phyloP scores from a whole-genome alignment of 345 rosid genomes.

The Melastoma malabathricum region DNA sequence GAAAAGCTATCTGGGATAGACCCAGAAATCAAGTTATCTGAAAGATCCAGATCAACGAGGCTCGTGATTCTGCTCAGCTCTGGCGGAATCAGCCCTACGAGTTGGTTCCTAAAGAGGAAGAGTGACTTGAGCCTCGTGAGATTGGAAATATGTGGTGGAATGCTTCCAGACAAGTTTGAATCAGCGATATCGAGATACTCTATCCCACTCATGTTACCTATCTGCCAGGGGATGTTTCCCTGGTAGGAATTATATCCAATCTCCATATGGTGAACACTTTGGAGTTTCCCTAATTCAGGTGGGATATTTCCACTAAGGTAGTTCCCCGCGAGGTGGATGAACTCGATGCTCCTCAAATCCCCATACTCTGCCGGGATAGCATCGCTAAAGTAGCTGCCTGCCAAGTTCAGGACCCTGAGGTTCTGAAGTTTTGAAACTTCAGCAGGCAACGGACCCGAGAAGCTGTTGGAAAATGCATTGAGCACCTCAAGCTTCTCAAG shows the following conservation, averaged over 20 bases:
- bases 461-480: slow-evolving; percentile 85
- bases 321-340: slow-evolving; percentile 80
- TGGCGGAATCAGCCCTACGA: slow-evolving; percentile 50
- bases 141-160: slow-evolving; percentile 61
- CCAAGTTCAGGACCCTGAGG: slow-evolving; percentile 65
- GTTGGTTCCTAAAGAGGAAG: slow-evolving; percentile 74
- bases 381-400: slow-evolving; percentile 86
- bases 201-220: slow-evolving; percentile 68
- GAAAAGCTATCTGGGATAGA: slow-evolving; percentile 65
- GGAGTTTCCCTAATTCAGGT: slow-evolving; percentile 51
- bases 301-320: slow-evolving; percentile 50
- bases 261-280: slow-evolving; percentile 73
- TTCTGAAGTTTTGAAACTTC: slow-evolving; percentile 37
- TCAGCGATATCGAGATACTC: slow-evolving; percentile 81
- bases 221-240: slow-evolving; percentile 64
- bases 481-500: slow-evolving; percentile 38
- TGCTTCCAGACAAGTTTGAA: slow-evolving; percentile 62
- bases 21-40: slow-evolving; percentile 65
- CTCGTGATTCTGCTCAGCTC: slow-evolving; percentile 44
- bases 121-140: slow-evolving; percentile 71
- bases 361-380: slow-evolving; percentile 69
- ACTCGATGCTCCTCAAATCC: slow-evolving; percentile 52
- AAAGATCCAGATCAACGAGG: slow-evolving; percentile 71
- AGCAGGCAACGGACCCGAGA: slow-evolving; percentile 60
- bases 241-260: slow-evolving; percentile 78